Evolutionary conservation across 225 moss, liverwort and hornwort species (phyloP).

Genomic region (Straminergon stramineum): DNA sequence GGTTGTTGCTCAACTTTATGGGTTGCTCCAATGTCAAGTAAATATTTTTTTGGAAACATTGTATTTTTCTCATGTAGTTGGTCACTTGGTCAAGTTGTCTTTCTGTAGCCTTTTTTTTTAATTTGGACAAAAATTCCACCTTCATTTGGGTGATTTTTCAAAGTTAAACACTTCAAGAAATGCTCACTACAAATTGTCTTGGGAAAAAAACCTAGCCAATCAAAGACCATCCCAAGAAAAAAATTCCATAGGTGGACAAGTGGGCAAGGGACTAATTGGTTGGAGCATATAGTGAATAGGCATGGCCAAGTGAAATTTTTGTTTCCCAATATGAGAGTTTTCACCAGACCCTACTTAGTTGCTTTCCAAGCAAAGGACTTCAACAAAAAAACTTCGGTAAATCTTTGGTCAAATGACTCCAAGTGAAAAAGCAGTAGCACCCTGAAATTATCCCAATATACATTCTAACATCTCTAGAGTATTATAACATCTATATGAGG

Average conservation of each 20-base stretch:
- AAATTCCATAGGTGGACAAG: not conserved
- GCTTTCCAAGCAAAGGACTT: no score
- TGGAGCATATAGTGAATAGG: not conserved
- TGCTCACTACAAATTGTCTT: not conserved
- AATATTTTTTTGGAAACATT: no score
- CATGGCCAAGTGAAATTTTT: not conserved
- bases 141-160: not conserved
- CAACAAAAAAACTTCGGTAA: no score
- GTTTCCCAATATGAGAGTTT: not conserved
- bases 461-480: no score
- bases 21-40: rapidly evolving
- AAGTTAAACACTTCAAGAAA: not conserved
- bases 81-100: not conserved
- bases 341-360: no score
- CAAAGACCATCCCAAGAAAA: not conserved
- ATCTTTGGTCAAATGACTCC: no score
- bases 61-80: no score
- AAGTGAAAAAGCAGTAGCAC: no score
- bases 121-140: not conserved
- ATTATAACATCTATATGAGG: no score
- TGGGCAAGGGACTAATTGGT: not conserved
- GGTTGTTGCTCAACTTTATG: rapidly evolving
- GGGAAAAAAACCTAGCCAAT: not conserved
- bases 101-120: not conserved
- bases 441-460: no score